phyloP scores from a whole-genome alignment of 352 stramenopile species.

The Chrysophaeum taylorii region DNA sequence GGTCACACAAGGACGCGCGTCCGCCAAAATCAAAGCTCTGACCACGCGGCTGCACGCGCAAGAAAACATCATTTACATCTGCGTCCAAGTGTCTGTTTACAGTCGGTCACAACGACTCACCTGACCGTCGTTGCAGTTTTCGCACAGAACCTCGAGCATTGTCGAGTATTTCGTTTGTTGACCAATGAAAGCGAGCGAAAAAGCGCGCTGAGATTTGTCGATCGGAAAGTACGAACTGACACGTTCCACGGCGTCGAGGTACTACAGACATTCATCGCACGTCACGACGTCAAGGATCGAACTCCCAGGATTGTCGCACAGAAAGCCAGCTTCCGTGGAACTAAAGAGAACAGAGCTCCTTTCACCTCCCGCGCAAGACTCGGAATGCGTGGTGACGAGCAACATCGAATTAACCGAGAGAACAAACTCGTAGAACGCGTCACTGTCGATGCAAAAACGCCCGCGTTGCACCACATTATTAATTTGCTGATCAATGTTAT shows the following conservation, averaged over 20 bases:
- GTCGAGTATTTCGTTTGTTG: background rate
- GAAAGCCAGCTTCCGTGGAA: background rate
- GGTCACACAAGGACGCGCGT: too few species aligned
- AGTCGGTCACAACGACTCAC: too few species aligned
- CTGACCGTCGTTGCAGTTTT: background rate
- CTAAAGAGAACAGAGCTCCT: background rate
- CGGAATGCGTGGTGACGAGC: too few species aligned
- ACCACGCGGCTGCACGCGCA: too few species aligned
- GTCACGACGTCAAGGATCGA: too few species aligned
- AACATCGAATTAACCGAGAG: too few species aligned
- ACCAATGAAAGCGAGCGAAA: background rate
- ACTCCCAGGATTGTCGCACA: background rate
- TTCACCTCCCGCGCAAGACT: background rate
- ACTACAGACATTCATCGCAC: background rate
- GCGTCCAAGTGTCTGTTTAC: too few species aligned
- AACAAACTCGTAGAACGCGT: background rate
- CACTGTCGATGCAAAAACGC: background rate
- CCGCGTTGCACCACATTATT: background rate
- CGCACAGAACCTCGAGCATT: background rate
- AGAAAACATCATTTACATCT: too few species aligned
- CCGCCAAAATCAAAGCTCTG: too few species aligned
- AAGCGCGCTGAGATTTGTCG: background rate
- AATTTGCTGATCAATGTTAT: background rate
- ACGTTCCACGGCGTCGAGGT: background rate
- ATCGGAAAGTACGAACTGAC: background rate